A percentile compares a stretch with the other conserved stretches of the same genome.
phyloP scores from a whole-genome alignment of 257 asterid species.

The Forsythia viridissima region DNA sequence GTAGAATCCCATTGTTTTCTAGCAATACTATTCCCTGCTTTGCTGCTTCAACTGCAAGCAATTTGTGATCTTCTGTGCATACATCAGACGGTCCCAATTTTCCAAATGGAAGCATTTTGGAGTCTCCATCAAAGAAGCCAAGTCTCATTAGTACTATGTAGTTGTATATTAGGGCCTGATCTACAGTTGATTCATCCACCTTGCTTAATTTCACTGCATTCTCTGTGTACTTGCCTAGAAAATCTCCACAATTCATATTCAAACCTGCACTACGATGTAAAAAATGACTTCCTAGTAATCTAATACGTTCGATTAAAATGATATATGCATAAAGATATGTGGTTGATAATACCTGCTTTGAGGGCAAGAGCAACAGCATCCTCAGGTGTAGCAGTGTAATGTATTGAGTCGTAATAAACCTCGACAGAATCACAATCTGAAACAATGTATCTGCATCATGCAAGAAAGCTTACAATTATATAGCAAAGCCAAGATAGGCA shows the following conservation, averaged over 20 bases:
- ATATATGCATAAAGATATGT: not conserved
- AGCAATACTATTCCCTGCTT: conserved; percentile 37
- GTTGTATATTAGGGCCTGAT: conserved; percentile 28
- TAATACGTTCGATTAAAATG: not conserved
- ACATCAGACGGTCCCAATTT: conserved; percentile 31
- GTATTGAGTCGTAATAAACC: conserved; percentile 11
- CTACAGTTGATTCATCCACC: conserved; percentile 26
- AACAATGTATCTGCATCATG: conserved; percentile 18
- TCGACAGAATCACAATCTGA: conserved; percentile 30
- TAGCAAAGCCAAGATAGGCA: no score
- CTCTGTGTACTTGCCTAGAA: conserved; percentile 28
- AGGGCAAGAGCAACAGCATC: conserved; percentile 34
- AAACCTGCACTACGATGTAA: conserved; percentile 22
- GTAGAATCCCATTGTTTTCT: conserved; percentile 27
- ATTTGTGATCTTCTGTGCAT: conserved; percentile 24
- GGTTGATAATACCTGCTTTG: conserved; percentile 25
- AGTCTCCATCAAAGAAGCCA: conserved; percentile 39
- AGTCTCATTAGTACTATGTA: conserved; percentile 32
- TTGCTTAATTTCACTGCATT: conserved; percentile 22
- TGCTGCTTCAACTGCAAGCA: conserved; percentile 35
- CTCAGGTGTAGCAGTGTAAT: conserved; percentile 33
- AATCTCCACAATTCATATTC: conserved; percentile 36
- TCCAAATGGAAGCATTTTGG: conserved; percentile 30
- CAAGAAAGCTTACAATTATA: not conserved
- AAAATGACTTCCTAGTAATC: not conserved